Conservation (phyloP, 768 basidiomycete genomes). For the Boletus pseudo-olivaceus region DNA sequence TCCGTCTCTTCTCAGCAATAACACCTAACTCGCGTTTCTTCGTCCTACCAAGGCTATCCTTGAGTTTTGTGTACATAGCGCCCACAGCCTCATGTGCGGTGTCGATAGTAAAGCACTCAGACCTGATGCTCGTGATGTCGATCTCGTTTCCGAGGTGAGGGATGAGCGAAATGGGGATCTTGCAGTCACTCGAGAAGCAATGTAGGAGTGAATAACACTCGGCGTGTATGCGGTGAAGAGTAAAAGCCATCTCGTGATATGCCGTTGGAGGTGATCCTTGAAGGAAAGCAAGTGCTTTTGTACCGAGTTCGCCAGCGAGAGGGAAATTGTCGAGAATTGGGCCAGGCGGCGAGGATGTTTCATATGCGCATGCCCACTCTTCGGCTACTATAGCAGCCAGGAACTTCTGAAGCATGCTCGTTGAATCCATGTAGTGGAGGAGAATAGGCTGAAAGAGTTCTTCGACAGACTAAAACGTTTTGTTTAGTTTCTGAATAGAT, state of each 20-base stretch:
- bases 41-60: constrained; percentile 67
- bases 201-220: constrained; percentile 82
- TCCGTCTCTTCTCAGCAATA: constrained; percentile 72
- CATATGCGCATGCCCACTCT: constrained; percentile 80
- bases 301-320: constrained; percentile 64
- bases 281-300: constrained; percentile 67
- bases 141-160: constrained; percentile 76
- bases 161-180: constrained; percentile 74
- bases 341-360: constrained; percentile 29
- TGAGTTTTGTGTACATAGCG: constrained; percentile 67
- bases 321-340: constrained; percentile 54
- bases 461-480: constrained; percentile 42
- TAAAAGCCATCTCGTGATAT: constrained; percentile 88
- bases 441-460: constrained; percentile 75
- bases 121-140: constrained; percentile 63
- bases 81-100: constrained; percentile 72
- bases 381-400: constrained; percentile 82
- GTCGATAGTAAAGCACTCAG: constrained; percentile 73
- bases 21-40: constrained; percentile 73
- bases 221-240: constrained; percentile 71
- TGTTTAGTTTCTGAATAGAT: background rate
- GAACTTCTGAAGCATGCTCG: constrained; percentile 89
- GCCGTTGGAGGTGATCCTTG: constrained; percentile 71
- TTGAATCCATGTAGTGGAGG: constrained; percentile 75
- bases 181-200: constrained; percentile 83